These are phyloP conservation scores for Oldenlandia corymbosa DNA, from an alignment of 257 asterid species.

Conservation along the genomic window DNA sequence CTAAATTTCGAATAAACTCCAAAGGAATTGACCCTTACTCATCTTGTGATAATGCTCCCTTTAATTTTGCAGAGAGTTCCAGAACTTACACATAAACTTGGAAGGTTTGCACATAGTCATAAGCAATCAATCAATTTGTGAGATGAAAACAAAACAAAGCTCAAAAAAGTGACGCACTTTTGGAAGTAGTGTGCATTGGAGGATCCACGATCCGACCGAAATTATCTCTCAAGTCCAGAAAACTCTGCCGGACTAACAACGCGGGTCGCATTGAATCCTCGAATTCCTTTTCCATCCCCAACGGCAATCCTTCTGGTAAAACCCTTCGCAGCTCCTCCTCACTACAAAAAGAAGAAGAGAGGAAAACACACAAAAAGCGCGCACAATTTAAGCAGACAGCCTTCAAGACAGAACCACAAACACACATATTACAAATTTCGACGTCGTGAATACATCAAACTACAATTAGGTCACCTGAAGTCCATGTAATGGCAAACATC, in stretches of 20 bases:
- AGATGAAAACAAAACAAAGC: background rate
- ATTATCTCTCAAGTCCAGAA: slow-evolving; percentile 86
- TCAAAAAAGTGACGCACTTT: slow-evolving; percentile 36
- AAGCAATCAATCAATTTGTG: background rate
- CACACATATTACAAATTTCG: background rate
- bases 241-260: slow-evolving; percentile 73
- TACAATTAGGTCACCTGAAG: slow-evolving; percentile 48
- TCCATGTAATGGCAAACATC: slow-evolving; percentile 60
- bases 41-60: too few species aligned
- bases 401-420: slow-evolving; percentile 8
- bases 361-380: too few species aligned
- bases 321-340: slow-evolving; percentile 53
- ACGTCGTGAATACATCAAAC: background rate
- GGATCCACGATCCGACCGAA: slow-evolving; percentile 75
- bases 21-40: too few species aligned
- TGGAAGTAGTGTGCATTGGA: slow-evolving; percentile 38
- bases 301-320: slow-evolving; percentile 88
- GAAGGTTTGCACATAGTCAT: background rate
- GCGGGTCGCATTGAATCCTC: slow-evolving; percentile 81
- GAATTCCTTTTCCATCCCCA: slow-evolving; percentile 86
- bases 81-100: background rate
- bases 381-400: background rate
- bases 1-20: too few species aligned
- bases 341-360: too few species aligned
- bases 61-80: background rate